Evolutionary conservation across 148 eudicot species (phyloP), one percentile per base, ranked within the genome.

Genomic region (Gaultheria prostrata): DNA sequence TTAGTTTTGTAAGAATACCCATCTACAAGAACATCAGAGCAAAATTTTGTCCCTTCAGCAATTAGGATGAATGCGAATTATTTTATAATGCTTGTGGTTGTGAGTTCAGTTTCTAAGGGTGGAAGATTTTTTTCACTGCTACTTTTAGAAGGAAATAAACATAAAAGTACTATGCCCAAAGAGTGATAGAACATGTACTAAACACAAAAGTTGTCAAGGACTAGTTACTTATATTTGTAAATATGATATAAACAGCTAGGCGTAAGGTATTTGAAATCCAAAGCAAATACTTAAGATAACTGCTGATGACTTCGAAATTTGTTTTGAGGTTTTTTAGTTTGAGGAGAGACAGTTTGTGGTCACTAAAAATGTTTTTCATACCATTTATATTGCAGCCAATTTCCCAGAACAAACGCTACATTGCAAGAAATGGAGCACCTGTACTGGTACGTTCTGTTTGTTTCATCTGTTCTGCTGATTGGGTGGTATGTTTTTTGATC

Each of bases 351-450:
- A 59, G 57, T 57, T 59, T 51, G 11, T 48, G 80, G 30, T 77
- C 12, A 24, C 59, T 70, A 57, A 17, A 28, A 32, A 39, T 84
- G 10, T 75, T 78, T 65, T 8, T 74, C 84, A 33, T 85, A 70
- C 84, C 80, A 83, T 83, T 61, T 57, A 28, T 69, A n/a, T 83
- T 89, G 88, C 95, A 97, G 99, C 98, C 99, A 59, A 87, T 94
- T 77, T 88, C 98, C 48, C 99, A 97, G 89, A 85, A 91, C 89
- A 94, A 93, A 83, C 91, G 98, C 43, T 97, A 97, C 75, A 90
- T 97, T 72, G 98, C 90, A 80, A 93, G 90, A 92, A 83, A 94
- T 91, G 98, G 99, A 79, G 86, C 76, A 50, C 99, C 98, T 1
- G 69, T 89, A 85, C 86, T 91, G 93, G 99, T 97, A 90, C 56